Percentiles rank a stretch among this genome's conserved stretches.
phyloP scores from a whole-genome alignment of 2,329 filamentous ascomycete genomes.

The Penicillium sp. region DNA sequence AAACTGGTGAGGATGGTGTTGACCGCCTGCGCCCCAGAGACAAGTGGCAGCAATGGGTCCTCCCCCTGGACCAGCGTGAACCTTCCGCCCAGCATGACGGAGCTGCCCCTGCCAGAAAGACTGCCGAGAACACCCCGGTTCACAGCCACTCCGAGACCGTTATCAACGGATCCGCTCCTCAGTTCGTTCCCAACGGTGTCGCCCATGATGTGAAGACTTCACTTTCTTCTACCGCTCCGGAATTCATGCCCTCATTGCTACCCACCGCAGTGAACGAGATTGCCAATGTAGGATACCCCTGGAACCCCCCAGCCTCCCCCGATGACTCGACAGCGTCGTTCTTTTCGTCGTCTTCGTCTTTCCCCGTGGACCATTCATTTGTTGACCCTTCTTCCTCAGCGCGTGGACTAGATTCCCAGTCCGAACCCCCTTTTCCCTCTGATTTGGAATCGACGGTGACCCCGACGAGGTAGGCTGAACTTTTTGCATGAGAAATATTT shows the following conservation, averaged over 20 bases:
- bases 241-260: slow-evolving; percentile 54
- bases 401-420: slow-evolving; percentile 44
- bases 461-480: slow-evolving; percentile 10
- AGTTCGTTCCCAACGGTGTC: slow-evolving; percentile 42
- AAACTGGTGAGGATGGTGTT: slow-evolving; percentile 69
- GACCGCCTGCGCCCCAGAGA: slow-evolving; percentile 74
- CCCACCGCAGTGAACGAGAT: slow-evolving; percentile 32
- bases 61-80: slow-evolving; percentile 69
- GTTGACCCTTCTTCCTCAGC: slow-evolving; percentile 54
- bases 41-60: slow-evolving; percentile 77
- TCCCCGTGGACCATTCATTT: slow-evolving; percentile 49
- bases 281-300: slow-evolving; percentile 36
- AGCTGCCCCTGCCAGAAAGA: slow-evolving; percentile 41
- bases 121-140: slow-evolving; percentile 42
- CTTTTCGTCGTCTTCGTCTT: slow-evolving; percentile 48
- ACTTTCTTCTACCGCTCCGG: slow-evolving; percentile 62
- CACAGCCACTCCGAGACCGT: slow-evolving; percentile 30
- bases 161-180: slow-evolving; percentile 31
- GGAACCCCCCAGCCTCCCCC: slow-evolving; percentile 47
- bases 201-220: slow-evolving; percentile 47
- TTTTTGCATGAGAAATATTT: neutral
- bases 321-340: slow-evolving; percentile 44
- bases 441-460: slow-evolving; percentile 21
- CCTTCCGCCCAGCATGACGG: slow-evolving; percentile 72
- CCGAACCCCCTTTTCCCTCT: neutral